Conservation (phyloP, 176 grass and related monocot genomes). For the Oryza coarctata region DNA sequence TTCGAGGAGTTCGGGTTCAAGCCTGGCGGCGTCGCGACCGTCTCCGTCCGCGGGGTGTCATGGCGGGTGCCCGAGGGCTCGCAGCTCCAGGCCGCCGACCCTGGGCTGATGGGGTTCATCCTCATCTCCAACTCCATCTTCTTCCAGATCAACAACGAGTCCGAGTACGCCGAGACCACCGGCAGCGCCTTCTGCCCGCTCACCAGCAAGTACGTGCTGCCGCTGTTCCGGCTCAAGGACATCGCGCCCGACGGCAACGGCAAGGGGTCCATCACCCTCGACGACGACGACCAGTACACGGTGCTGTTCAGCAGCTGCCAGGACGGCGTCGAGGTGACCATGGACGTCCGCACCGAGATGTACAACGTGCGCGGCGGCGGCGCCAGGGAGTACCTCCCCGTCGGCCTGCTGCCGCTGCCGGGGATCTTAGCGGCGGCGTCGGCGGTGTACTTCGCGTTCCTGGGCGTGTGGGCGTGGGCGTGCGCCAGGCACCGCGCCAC, state of each 20-base stretch:
- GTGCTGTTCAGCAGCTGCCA: slow-evolving; percentile 64
- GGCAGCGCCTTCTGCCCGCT: slow-evolving; percentile 57
- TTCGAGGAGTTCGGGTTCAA: slow-evolving; percentile 75
- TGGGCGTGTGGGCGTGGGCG: slow-evolving; percentile 24
- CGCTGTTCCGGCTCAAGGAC: slow-evolving; percentile 45
- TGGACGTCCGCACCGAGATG: slow-evolving; percentile 72
- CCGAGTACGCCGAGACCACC: slow-evolving; percentile 44
- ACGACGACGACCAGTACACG: slow-evolving; percentile 53
- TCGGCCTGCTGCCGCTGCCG: slow-evolving; percentile 49
- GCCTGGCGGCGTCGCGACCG: slow-evolving; percentile 33
- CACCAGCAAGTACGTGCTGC: slow-evolving; percentile 47
- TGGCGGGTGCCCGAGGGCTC: slow-evolving; percentile 39
- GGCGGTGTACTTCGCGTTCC: slow-evolving; percentile 42
- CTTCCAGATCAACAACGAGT: slow-evolving; percentile 61
- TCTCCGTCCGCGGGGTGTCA: slow-evolving; percentile 34
- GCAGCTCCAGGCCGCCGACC: slow-evolving; percentile 25
- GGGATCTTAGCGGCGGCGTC: slow-evolving; percentile 45
- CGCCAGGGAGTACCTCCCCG: slow-evolving; percentile 46
- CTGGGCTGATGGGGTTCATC: slow-evolving; percentile 57
- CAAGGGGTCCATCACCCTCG: slow-evolving; percentile 23
- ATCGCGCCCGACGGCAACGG: slow-evolving; percentile 32
- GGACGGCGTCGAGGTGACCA: slow-evolving; percentile 54
- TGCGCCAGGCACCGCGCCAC: slow-evolving; percentile 38
- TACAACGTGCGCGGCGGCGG: slow-evolving; percentile 48
- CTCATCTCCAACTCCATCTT: slow-evolving; percentile 54